Evolutionary conservation across 345 rosid genomes (phyloP), one percentile per base, ranked within the genome.

Genomic region (rapeseed (Brassica napus)): DNA sequence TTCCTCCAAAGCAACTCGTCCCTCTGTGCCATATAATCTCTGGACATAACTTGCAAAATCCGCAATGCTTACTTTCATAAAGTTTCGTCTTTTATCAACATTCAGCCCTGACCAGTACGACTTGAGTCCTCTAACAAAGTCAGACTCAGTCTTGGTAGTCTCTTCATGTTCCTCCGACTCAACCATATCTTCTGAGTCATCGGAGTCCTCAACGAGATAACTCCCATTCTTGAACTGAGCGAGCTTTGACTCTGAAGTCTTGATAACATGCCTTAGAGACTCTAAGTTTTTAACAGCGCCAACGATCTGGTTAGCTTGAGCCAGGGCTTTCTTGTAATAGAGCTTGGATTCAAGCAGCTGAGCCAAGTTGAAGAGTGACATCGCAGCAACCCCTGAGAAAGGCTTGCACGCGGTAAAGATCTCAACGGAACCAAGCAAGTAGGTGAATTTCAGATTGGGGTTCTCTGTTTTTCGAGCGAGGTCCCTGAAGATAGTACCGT

Each of bases 61-160:
- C 15, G 9, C 73, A 30, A 59, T 10, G 62, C 2, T 72, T 23
- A 79, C 77, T 66, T 72, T 67, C 69, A 79, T 3, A 42, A 72
- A 67, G 2, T 66, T 37, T 26, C 73, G 59, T 72, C 18, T 79
- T 35, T 8, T 44, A 1, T 66, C 12, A 59, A 32, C 39, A 32
- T 23, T 15, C 69, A 72, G 14, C 8, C 82, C 55, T 16, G 8
- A 1, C 77, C 82, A 79, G 68, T 26, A 66, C 15, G 12, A 24
- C 62, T 34, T 65, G 39, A 78, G 6, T 2, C 15, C 37, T 49
- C 57, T 49, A 0, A 49, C 16, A 0, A 49, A 49, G 0, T 8
- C 39, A 4, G 6, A 23, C 0, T 15, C 57, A 12, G 11, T 3
- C 12, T 14, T 44, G 8, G 11, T 0, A 60, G 2, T 34, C 23